Base-by-base conservation (phyloP, 1,284 basidiomycete species). In the Psilocybe mexicana region DNA sequence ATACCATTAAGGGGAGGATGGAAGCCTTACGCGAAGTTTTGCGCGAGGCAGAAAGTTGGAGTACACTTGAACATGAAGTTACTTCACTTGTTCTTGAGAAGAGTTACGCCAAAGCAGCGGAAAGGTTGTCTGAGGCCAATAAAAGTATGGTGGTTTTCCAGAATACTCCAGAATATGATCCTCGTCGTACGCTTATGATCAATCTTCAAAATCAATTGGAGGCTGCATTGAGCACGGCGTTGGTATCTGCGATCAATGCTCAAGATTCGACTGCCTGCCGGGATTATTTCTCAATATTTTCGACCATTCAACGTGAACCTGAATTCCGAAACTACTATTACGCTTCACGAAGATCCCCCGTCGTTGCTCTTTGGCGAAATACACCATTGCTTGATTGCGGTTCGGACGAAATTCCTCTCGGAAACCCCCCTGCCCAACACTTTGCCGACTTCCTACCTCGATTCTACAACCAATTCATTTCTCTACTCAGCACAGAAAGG, bases 271-370 rank as follows among this genome's bases (percentile, higher is more conserved):
- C 79, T 8, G 79, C 82, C 2, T 94, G 92, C 73, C 84, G 84
- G 62, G 81, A 81, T 53, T 94, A 93, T 72, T 94, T 90, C 69
- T 79, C 82, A 24, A 94, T 97, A 52, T 98, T 97, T 72, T 83
- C 84, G 60, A 85, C 91, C 67, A 97, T 98, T 61, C 91, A 96
- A 67, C 82, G 95, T 45, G 93, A 93, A 70, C 80, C 85, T 10
- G 95, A 97, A 72, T 98, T 96, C 71, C 83, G 91, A 61, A 90
- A 91, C 67, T 96, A 96, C 70, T 98, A 97, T 76, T 93, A 94
- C 70, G 92, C 91, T 6, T 89, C 91, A 3, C 80, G 93, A 46
- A 79, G 92, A 52, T 77, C 82, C 10, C 67, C 77, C 5, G 70
- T 96, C 11, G 77, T 91, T 43, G 74, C 84, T 14, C 67, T 81